These are phyloP conservation scores for Sarcomyxa edulis DNA, from an alignment of 768 basidiomycete species.

Conservation along the genomic window DNA sequence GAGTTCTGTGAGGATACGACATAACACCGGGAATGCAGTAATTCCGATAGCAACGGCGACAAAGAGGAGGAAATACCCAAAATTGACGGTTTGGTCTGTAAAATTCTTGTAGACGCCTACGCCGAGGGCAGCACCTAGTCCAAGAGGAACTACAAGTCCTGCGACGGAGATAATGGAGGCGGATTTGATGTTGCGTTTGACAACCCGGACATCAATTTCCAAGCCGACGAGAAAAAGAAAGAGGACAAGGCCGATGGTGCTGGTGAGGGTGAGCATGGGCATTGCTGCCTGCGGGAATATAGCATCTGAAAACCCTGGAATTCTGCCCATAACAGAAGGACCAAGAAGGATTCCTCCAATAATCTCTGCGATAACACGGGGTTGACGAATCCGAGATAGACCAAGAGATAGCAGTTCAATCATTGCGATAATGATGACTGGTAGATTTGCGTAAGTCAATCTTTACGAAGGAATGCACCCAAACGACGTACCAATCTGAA, in stretches of 20 bases:
- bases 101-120: constrained; percentile 75
- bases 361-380: constrained; percentile 91
- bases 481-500: constrained; percentile 57
- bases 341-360: constrained; percentile 88
- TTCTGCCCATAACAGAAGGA: constrained; percentile 70
- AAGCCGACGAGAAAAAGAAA: constrained; percentile 84
- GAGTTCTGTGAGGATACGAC: constrained; percentile 79
- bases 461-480: background rate
- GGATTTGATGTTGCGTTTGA: constrained; percentile 57
- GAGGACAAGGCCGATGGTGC: constrained; percentile 70
- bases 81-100: constrained; percentile 48
- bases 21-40: constrained; percentile 79
- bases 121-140: constrained; percentile 69
- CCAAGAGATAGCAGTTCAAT: constrained; percentile 66
- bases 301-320: constrained; percentile 59
- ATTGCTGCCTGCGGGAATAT: constrained; percentile 55
- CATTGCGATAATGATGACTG: constrained; percentile 78
- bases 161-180: constrained; percentile 56
- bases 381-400: constrained; percentile 72
- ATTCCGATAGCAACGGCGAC: constrained; percentile 78
- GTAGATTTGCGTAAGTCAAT: constrained; percentile 4
- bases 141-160: constrained; percentile 75
- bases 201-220: constrained; percentile 71
- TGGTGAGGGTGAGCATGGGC: constrained; percentile 62
- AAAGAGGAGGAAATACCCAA: constrained; percentile 83